phyloP scores from a whole-genome alignment of 805 yeast species.

The Scheffersomyces amazonensis region DNA sequence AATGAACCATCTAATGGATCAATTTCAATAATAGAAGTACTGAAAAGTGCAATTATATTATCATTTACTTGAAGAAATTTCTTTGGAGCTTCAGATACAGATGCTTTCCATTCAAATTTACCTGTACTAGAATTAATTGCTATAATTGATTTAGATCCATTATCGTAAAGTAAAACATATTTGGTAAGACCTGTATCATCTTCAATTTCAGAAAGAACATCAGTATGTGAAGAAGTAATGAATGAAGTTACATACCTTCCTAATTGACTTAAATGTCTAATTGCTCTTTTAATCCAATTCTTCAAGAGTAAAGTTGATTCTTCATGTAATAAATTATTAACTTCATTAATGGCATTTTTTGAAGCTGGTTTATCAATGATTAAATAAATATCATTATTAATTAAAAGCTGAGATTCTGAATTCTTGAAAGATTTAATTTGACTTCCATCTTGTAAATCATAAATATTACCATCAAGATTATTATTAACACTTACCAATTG shows the following conservation, averaged over 20 bases:
- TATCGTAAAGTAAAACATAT: conserved; percentile 25
- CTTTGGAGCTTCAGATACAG: conserved; percentile 8
- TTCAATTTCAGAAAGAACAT: conserved; percentile 7
- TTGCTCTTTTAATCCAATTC: conserved; percentile 27
- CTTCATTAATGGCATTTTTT: conserved; percentile 22
- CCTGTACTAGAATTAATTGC: conserved; percentile 44
- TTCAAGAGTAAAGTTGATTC: conserved; percentile 13
- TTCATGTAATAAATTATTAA: conserved; percentile 31
- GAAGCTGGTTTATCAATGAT: conserved; percentile 32
- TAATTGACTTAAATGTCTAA: conserved; percentile 31
- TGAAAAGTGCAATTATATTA: conserved; percentile 9
- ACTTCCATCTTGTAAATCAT: conserved; percentile 7
- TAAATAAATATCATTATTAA: conserved; percentile 9
- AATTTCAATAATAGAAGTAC: conserved; percentile 7
- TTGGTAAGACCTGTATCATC: conserved; percentile 32
- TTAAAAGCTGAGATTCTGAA: conserved; percentile 3
- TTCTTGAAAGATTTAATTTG: conserved; percentile 1
- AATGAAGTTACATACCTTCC: conserved; percentile 22
- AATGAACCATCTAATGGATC: conserved; percentile 11
- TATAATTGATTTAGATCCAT: conserved; percentile 23
- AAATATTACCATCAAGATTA: conserved; percentile 5
- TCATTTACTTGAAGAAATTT: conserved; percentile 9
- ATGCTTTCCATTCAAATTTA: conserved; percentile 34
- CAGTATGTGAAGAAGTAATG: background rate
- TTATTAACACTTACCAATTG: conserved; percentile 2